Evolutionary conservation across 495 filamentous ascomycete species (phyloP).

Genomic region (Chaetomium tenue): DNA sequence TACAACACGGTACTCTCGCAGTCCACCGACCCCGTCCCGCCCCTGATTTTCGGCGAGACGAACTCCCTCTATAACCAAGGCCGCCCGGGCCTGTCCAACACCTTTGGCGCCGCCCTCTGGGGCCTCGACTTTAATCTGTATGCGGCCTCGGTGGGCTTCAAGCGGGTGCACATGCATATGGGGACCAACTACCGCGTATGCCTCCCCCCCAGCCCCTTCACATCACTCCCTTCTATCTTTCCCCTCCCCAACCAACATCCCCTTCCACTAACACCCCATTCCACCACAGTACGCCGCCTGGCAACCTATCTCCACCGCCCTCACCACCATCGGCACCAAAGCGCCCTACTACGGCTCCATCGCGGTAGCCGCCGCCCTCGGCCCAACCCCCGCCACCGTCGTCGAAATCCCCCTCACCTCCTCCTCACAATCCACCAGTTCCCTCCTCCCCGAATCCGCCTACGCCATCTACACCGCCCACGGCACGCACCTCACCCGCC

Average conservation of each 20-base stretch:
- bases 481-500: constrained; percentile 40
- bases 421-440: constrained; percentile 22
- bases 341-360: constrained; percentile 67
- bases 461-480: constrained; percentile 59
- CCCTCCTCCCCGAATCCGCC: constrained; percentile 47
- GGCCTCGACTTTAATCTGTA: constrained; percentile 64
- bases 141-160: constrained; percentile 56
- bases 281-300: constrained; percentile 43
- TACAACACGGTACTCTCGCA: constrained; percentile 41
- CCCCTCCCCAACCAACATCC: background rate
- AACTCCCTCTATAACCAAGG: constrained; percentile 67
- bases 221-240: background rate
- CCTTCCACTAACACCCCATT: background rate
- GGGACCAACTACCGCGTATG: constrained; percentile 58
- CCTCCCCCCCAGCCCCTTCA: background rate
- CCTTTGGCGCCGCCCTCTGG: constrained; percentile 72
- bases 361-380: constrained; percentile 57
- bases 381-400: constrained; percentile 38
- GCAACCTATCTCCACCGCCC: constrained; percentile 58
- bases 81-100: constrained; percentile 60
- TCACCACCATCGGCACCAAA: constrained; percentile 58
- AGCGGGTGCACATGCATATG: constrained; percentile 64
- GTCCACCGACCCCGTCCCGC: constrained; percentile 39
- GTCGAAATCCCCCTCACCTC: constrained; percentile 45
- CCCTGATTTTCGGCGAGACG: constrained; percentile 64